Evolutionary conservation across 192 early-diverging fungal species (phyloP).

Genomic region (Paraglomus occultum): DNA sequence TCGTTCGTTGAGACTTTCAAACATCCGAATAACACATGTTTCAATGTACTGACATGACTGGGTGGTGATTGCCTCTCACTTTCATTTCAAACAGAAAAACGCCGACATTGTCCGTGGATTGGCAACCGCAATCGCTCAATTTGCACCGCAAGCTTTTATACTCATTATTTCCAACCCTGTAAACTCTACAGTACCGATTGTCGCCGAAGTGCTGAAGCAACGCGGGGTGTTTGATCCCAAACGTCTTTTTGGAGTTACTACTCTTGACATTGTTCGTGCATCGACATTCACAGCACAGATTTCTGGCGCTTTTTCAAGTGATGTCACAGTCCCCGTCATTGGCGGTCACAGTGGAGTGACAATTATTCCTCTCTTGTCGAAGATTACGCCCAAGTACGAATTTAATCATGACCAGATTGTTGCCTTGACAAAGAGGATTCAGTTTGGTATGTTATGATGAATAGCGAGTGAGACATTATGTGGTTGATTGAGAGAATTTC

Average conservation of each 20-base stretch:
- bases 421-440: conserved; percentile 91
- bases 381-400: conserved; percentile 58
- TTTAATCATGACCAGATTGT: conserved; percentile 88
- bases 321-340: conserved; percentile 81
- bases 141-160: conserved; percentile 79
- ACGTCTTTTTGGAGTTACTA: conserved; percentile 94
- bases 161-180: conserved; percentile 97
- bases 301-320: conserved; percentile 64
- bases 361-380: conserved; percentile 93
- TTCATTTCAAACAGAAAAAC: no score
- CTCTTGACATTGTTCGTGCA: conserved; percentile 95
- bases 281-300: conserved; percentile 91
- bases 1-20: no score
- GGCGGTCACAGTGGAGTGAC: conserved; percentile 98
- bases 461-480: no score
- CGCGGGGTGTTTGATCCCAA: conserved; percentile 81
- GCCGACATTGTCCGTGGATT: conserved; percentile 87
- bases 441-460: conserved; percentile 61
- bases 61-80: no score
- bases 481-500: no score
- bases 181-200: conserved; percentile 97
- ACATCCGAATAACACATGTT: no score
- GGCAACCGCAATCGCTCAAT: conserved; percentile 72
- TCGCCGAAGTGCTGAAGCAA: conserved; percentile 92
- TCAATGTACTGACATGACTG: no score